Base-by-base conservation (phyloP, 352 stramenopile species). In the Phytophthora lateralis region DNA sequence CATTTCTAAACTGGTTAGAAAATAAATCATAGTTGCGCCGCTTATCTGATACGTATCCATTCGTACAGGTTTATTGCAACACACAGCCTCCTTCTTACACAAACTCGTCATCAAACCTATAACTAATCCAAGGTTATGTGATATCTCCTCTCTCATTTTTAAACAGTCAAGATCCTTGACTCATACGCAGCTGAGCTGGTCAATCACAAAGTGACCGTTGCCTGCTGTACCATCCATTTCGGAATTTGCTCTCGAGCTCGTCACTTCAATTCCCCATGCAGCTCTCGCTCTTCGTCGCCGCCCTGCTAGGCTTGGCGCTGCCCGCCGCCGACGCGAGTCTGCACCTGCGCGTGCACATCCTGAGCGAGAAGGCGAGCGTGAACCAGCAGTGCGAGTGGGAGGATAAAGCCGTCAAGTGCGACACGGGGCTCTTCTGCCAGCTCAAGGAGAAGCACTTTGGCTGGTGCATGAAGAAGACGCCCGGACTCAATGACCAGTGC, bases 371-470 rank as follows among this genome's bases (percentile, higher is more conserved):
- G 46, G 57, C 48, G 30, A 44, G 29, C 10, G 46, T 75, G 11
- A 53, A 63, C 53, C 32, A 69, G 42, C 63, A 73, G 50, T 76
- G 69, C 52, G 42, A 66, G 55, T 73, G 69, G 69, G 51, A 64
- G 30, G 39, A 73, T 55, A 69, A 63, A 39, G 64, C 63, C 24
- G 45, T 65, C 20, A 62, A 55, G n/a, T 76, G 69, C 30, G 56
- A 76, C 11, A 58, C 41, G 4, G 59, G 55, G 10, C 48, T 76
- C 45, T 63, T 62, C 43, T 75, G 67, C 57, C 47, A 72, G 39
- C 38, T 53, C 51, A 55, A 60, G 48, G 55, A 64, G 50, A 60
- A 63, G 35, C 37, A 60, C 54, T 67, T 66, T 47, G 66, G 66
- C 42, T 68, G 58, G 61, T 75, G 66, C 56, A 26, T 66, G 32